Base-by-base conservation (phyloP, 2,329 filamentous ascomycete genomes). In the Nannizzia gypsea region DNA sequence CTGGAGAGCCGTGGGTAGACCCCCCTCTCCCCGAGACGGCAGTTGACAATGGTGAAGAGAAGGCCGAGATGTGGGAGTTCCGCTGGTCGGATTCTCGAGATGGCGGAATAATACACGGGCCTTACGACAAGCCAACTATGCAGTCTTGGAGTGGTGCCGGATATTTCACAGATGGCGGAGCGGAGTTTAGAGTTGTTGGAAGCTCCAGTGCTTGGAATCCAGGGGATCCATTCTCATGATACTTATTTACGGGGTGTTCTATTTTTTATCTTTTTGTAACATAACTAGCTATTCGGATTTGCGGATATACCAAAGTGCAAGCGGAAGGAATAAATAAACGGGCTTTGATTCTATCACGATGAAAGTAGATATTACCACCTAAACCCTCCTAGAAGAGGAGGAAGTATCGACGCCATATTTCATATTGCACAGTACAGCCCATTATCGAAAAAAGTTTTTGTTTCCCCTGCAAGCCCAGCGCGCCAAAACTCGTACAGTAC, bases 51-150 rank as follows among this genome's bases (percentile, higher is more conserved):
- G 66, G 69, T 54, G 69, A 72, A 24, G 70, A 68, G 17, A 67
- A 68, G 36, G 20, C 13, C 11, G 40, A 31, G 15, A 81, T 83
- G 78, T 99, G 92, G 91, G 89, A 97, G 73, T 99, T 90, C 71
- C 82, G 89, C 61, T 99, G 93, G 93, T 86, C 84, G 42, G 90
- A 96, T 71, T 89, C 89, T 17, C 81, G 90, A 44, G 92, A 96
- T 68, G 87, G 83, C 28, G 89, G 83, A 9, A 81, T 83, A 55
- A 81, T 82, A 61, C 90, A 99, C 72, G 93, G 93, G 0, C 92
- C 93, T 0, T 99, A 90, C 71, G 90, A 96, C 69, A 83, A 81
- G 6, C 72, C 80, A 3, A 92, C 87, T 40, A 97, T 99, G 93
- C 83, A 85, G 67, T 88, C 89, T 1, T 99, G 93, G 93, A 84